phyloP scores from a whole-genome alignment of 352 stramenopile species.

The Globisporangium parvum region DNA sequence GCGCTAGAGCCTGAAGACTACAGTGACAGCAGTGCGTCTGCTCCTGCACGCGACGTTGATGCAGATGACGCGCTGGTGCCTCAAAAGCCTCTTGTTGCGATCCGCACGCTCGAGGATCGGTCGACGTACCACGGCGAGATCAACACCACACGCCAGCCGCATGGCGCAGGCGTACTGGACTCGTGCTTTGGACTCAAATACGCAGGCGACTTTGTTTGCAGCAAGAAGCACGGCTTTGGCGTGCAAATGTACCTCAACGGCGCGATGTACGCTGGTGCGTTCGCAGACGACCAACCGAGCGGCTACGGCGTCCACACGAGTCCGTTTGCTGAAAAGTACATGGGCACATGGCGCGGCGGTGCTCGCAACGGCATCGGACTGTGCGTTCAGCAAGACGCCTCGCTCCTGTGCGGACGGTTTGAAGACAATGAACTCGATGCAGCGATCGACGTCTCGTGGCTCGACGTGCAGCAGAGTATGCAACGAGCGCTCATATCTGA shows the following conservation, averaged over 20 bases:
- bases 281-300: constrained; percentile 14
- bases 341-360: constrained; percentile 33
- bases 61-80: not conserved
- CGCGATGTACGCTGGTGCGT: constrained; percentile 32
- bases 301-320: constrained; percentile 43
- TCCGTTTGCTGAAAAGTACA: constrained; percentile 32
- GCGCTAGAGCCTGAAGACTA: not conserved
- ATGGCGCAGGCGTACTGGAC: constrained; percentile 34
- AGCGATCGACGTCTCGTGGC: constrained; percentile 8
- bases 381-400: constrained; percentile 25
- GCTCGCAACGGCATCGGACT: constrained; percentile 36
- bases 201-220: constrained; percentile 25
- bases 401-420: constrained; percentile 19
- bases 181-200: constrained; percentile 30
- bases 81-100: constrained; percentile 8
- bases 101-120: constrained; percentile 15
- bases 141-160: constrained; percentile 14
- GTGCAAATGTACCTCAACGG: constrained; percentile 36
- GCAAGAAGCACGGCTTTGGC: constrained; percentile 34
- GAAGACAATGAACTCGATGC: constrained; percentile 10
- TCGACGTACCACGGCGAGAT: constrained; percentile 34
- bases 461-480: constrained; percentile 17
- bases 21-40: not conserved
- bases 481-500: constrained; percentile 35
- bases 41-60: not conserved